Percentiles rank a stretch among this genome's conserved stretches.
Conservation (phyloP, 768 basidiomycete genomes). For the Mycena floridula region DNA sequence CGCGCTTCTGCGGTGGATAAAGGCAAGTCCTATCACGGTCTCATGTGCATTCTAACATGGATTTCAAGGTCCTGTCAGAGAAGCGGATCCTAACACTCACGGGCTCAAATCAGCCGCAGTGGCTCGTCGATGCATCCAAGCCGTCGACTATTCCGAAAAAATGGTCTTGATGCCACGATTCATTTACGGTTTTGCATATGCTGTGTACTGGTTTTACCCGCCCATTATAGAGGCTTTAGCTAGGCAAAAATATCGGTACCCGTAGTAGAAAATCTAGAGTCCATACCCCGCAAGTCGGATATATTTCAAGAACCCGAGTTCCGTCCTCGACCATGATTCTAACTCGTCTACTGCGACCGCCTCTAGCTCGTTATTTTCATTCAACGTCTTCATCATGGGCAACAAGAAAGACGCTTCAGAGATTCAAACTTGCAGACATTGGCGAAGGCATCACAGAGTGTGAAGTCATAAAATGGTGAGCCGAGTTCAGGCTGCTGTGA, state of each 20-base stretch:
- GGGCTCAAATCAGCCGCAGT: conserved; percentile 59
- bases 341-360: no score
- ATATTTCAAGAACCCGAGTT: no score
- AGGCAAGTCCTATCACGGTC: no score
- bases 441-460: conserved; percentile 91
- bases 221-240: no score
- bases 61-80: conserved; percentile 14
- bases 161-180: conserved; percentile 50
- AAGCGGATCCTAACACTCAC: conserved; percentile 46
- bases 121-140: conserved; percentile 51
- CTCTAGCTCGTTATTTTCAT: neutral
- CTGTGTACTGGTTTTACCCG: no score
- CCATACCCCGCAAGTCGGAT: no score
- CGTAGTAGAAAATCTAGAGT: no score
- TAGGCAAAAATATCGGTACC: no score
- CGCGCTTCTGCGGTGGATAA: conserved; percentile 74
- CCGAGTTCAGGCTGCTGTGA: no score
- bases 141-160: conserved; percentile 53
- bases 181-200: no score
- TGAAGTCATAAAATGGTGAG: conserved; percentile 82
- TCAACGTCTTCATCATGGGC: neutral
- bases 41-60: conserved; percentile 14
- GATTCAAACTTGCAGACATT: conserved; percentile 79
- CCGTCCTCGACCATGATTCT: no score
- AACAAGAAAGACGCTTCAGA: conserved; percentile 34